phyloP scores from a whole-genome alignment of 257 asterid genomes.

The Nicotiana paniculata region DNA sequence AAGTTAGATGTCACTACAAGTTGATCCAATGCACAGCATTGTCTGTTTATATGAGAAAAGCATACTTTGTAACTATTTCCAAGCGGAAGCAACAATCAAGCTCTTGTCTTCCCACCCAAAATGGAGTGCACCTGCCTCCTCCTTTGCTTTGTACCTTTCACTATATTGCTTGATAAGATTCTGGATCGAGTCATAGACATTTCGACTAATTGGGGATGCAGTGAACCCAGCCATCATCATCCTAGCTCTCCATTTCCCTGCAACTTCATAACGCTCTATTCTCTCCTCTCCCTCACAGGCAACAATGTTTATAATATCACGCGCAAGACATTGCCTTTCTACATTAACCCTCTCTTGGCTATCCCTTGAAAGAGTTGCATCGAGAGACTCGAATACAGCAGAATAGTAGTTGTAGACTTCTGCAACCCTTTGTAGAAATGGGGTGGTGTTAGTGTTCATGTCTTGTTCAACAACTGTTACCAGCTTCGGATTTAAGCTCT shows the following conservation, averaged over 20 bases:
- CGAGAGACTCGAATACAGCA: slow-evolving; percentile 79
- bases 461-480: slow-evolving; percentile 92
- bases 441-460: slow-evolving; percentile 83
- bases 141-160: slow-evolving; percentile 56
- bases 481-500: slow-evolving; percentile 64
- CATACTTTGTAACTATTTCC: slow-evolving; percentile 34
- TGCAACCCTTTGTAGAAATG: slow-evolving; percentile 65
- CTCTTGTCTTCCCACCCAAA: slow-evolving; percentile 90
- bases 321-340: slow-evolving; percentile 87
- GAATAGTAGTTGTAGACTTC: slow-evolving; percentile 73
- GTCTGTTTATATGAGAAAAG: not conserved
- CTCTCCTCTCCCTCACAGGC: slow-evolving; percentile 95
- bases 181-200: slow-evolving; percentile 50
- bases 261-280: slow-evolving; percentile 85
- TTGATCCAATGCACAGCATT: not conserved
- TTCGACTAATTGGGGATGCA: slow-evolving; percentile 53
- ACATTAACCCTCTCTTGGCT: slow-evolving; percentile 85
- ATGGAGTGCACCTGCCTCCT: slow-evolving; percentile 68
- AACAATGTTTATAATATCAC: slow-evolving; percentile 75
- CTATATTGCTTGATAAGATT: slow-evolving; percentile 59
- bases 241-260: slow-evolving; percentile 97
- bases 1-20: not conserved
- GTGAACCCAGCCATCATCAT: slow-evolving; percentile 94
- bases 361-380: slow-evolving; percentile 65
- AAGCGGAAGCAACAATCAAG: slow-evolving; percentile 73